Evolutionary conservation across 2,329 filamentous ascomycete genomes (phyloP).

Genomic region (Plectosphaerella cucumerina): DNA sequence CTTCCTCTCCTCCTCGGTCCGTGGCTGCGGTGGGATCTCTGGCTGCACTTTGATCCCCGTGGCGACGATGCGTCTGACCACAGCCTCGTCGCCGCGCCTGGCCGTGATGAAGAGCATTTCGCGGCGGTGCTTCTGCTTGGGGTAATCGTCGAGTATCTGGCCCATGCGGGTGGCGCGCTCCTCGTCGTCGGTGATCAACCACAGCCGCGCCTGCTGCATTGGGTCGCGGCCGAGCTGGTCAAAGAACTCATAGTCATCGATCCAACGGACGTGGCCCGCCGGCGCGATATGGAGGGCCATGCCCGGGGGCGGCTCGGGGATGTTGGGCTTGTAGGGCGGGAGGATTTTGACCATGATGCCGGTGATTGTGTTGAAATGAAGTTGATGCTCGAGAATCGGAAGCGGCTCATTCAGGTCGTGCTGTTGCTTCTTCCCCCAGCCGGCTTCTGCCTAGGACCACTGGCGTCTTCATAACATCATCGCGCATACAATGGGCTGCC

Average conservation of each 20-base stretch:
- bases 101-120: background rate
- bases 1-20: conserved; percentile 1
- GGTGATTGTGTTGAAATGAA: conserved; percentile 1
- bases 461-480: too few relatives aligned
- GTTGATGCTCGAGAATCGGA: conserved; percentile 10
- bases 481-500: too few relatives aligned
- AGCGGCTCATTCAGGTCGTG: too few relatives aligned
- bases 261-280: conserved; percentile 2
- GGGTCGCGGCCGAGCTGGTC: conserved; percentile 6
- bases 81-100: conserved; percentile 1
- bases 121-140: conserved; percentile 3
- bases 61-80: conserved; percentile 1
- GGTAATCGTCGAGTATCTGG: conserved; percentile 1
- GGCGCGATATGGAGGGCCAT: background rate
- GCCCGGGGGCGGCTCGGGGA: conserved; percentile 4
- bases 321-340: conserved; percentile 3
- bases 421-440: too few relatives aligned
- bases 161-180: conserved; percentile 1
- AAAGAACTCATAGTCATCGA: conserved; percentile 6
- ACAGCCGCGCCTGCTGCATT: conserved; percentile 5
- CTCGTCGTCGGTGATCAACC: conserved; percentile 1
- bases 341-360: conserved; percentile 4
- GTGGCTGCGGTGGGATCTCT: background rate
- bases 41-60: conserved; percentile 1
- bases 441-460: too few relatives aligned